Base-by-base conservation (phyloP, 176 grass and related monocot genomes). In the Oryza australiensis region DNA sequence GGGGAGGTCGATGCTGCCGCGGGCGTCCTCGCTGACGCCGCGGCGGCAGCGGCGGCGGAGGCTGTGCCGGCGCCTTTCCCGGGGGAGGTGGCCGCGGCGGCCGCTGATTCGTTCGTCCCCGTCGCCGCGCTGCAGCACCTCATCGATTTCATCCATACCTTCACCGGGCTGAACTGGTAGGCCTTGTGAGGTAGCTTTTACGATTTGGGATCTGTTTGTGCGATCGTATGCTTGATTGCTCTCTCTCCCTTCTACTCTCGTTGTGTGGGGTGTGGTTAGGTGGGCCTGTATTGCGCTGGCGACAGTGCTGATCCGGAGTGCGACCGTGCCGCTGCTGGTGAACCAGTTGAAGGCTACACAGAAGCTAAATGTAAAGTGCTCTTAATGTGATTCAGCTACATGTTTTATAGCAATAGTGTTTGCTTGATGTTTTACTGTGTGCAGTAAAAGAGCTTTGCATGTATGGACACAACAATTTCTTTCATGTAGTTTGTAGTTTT, bases 31-130 rank as follows among this genome's bases (percentile, higher is more conserved):
- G 51, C 20, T 6, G 51, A 55, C 51, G 5, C 51, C 18, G 51
- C 78, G 2, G 90, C 95, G 72, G 82, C 95, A 67, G 82, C 82
- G 42, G 87, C 68, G 13, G 78, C 69, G 20, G 62, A 42, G 10
- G 62, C 84, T 11, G 75, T 78, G 5, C 93, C 96, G 75, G 84
- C 82, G 42, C 82, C 96, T 34, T 95, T 93, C 74, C 87, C 91
- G 8, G 96, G 95, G 13, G 96, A 98, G 82, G 96, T 98, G 22
- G 91, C 96, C 2, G 93, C 96, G 2, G 96, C 96, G 24, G 96
- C 96, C 9, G 89, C 77, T 0, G 96, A 90, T 68, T 90, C 88
- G 1, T 99, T 90, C 68, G 26, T 80, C 62, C 90, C 91, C 9
- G 87, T 95, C 15, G 93, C 93, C 1, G 93, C 82, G 8, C 96